Percentiles rank a stretch among this genome's conserved stretches.
Evolutionary conservation across 305 asterid species (phyloP).

Genomic region (Fraxinus paxiana): DNA sequence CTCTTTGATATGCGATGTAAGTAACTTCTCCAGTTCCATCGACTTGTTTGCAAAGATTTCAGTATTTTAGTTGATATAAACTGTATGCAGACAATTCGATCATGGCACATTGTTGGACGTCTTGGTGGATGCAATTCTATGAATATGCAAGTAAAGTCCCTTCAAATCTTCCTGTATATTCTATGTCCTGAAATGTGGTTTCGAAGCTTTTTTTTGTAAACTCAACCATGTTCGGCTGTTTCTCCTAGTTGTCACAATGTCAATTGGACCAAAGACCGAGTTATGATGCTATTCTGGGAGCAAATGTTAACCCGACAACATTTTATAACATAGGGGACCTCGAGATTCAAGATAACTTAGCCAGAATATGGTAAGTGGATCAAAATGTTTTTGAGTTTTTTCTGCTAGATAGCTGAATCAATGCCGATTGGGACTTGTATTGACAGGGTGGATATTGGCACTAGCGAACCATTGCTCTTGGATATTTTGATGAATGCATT

Average conservation of each 20-base stretch:
- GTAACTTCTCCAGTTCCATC: conserved; percentile 25
- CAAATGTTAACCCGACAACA: conserved; percentile 68
- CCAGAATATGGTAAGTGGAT: conserved; percentile 70
- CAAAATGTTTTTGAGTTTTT: conserved; percentile 12
- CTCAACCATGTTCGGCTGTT: conserved; percentile 15
- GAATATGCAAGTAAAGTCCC: conserved; percentile 80
- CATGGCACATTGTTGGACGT: conserved; percentile 96
- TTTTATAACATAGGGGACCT: conserved; percentile 93
- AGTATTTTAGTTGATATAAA: conserved; percentile 16
- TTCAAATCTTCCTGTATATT: background rate
- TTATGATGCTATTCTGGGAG: conserved; percentile 83
- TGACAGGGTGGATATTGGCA: conserved; percentile 89
- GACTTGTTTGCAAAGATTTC: conserved; percentile 20
- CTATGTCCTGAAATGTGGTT: background rate
- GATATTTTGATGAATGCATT: conserved; percentile 81
- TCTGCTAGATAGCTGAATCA: conserved; percentile 9
- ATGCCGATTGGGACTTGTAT: background rate
- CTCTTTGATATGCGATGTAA: conserved; percentile 72
- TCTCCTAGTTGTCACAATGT: conserved; percentile 69
- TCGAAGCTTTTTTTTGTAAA: background rate
- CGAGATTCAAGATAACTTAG: conserved; percentile 81
- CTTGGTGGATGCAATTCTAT: conserved; percentile 93
- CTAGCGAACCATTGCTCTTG: conserved; percentile 70
- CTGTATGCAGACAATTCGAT: conserved; percentile 62
- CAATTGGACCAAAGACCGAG: conserved; percentile 67